Conservation (phyloP, 441 rosid species). For the Syzygium syzygioides region DNA sequence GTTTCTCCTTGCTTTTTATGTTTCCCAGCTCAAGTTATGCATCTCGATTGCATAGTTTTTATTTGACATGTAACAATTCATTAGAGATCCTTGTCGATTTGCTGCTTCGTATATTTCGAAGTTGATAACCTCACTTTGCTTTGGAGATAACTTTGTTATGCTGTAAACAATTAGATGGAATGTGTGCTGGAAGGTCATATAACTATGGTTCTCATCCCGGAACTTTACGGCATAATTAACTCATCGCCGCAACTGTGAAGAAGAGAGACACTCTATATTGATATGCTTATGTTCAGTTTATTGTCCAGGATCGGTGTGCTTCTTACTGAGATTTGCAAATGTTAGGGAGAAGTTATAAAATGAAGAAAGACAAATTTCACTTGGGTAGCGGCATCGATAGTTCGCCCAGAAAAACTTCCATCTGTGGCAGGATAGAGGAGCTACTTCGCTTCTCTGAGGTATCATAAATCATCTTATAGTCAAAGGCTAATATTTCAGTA, state of each 20-base stretch:
- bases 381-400: background rate
- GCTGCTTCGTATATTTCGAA: background rate
- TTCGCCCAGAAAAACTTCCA: fast-evolving
- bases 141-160: background rate
- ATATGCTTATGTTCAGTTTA: background rate
- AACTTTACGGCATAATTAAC: background rate
- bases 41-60: background rate
- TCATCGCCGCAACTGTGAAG: background rate
- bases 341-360: background rate
- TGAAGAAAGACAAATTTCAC: background rate
- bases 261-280: background rate
- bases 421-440: fast-evolving
- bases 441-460: background rate
- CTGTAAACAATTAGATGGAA: background rate
- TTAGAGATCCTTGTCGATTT: fast-evolving
- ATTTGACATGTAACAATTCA: background rate
- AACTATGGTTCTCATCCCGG: background rate
- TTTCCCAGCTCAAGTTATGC: background rate
- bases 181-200: background rate
- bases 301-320: background rate
- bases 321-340: background rate
- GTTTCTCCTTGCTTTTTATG: background rate
- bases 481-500: background rate
- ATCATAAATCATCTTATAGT: background rate
- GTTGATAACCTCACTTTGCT: fast-evolving